Evolutionary conservation across 2,329 filamentous ascomycete genomes (phyloP), one percentile per base, ranked within the genome.

Genomic region (Diplodia scrobiculata): DNA sequence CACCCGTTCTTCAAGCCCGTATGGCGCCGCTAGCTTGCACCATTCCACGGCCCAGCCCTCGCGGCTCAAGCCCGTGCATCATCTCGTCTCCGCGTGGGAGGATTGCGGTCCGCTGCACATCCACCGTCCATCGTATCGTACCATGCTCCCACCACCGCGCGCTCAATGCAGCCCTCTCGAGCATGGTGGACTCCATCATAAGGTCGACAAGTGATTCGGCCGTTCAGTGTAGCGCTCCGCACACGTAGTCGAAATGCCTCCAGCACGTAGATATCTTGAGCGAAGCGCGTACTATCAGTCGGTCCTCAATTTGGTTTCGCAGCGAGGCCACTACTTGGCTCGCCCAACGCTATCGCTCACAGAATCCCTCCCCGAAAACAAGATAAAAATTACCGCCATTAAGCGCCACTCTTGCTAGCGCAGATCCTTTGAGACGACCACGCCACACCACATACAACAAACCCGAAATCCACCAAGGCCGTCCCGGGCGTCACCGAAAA

Each of bases 51-150:
- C 27, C 41, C 36, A 60, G 58, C 41, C 25, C 29, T 32, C 7
- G 29, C 29, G 29, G 29, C 36, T 27, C 27, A 29, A 50, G 58
- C 58, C 58, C 58, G 58, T 62, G 58, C 45, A 62, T 45, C 17
- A 19, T 62, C 58, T 62, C 58, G 58, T 62, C 58, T 62, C 45
- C 45, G 29, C n/a, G 17, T 50, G 9, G n/a, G 34, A 50, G 58
- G 45, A 47, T 59, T 59, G 25, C 17, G 25, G 41, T 50, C 27
- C n/a, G 58, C 45, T 25, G 55, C 53, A 58, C 53, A 58, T 58
- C 53, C 5, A 10, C 32, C 55, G 38, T 45, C 6, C 14, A 14
- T 60, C 55, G 38, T 47, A 19, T 60, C 38, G 38, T 47, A 47
- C 34, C 17, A 60, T 60, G 55, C 55, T 19, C n/a, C 45, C 41